Conservation (phyloP, 2,329 filamentous ascomycete species). For the Rasamsonia emersonii region DNA sequence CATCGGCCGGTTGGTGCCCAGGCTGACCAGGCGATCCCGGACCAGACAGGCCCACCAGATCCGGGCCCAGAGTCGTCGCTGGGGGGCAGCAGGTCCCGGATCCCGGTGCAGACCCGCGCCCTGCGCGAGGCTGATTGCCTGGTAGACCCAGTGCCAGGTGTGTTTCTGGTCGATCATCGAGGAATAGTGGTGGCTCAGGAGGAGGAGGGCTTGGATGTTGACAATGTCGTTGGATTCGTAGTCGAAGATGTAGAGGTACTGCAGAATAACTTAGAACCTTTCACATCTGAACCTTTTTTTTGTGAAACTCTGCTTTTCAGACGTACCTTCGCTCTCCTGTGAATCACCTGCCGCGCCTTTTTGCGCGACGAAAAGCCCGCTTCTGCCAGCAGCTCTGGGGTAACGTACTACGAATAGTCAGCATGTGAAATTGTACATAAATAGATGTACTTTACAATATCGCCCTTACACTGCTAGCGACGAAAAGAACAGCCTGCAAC, state of each 20-base stretch:
- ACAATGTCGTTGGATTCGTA: constrained; percentile 84
- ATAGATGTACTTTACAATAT: too few species aligned
- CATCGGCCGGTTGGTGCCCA: constrained; percentile 6
- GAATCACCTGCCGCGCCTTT: constrained; percentile 77
- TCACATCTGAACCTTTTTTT: background rate
- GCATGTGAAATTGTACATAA: background rate
- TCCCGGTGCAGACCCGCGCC: constrained; percentile 3
- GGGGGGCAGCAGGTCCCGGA: background rate
- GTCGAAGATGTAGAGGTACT: constrained; percentile 89
- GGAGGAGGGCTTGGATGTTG: constrained; percentile 78
- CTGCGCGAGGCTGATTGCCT: constrained; percentile 4
- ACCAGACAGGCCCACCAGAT: constrained; percentile 7
- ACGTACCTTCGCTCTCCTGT: constrained; percentile 74
- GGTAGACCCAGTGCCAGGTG: constrained; percentile 85
- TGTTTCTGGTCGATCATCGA: constrained; percentile 95
- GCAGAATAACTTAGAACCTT: constrained; percentile 9
- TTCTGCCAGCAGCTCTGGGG: constrained; percentile 63
- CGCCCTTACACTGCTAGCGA: too few species aligned
- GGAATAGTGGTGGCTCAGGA: constrained; percentile 98
- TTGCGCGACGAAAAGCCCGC: constrained; percentile 73
- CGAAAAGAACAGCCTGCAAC: constrained; percentile 93
- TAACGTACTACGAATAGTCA: constrained; percentile 61
- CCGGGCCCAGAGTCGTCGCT: background rate
- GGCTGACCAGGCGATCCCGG: constrained; percentile 5
- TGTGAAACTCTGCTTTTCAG: background rate